Base-by-base conservation (phyloP, 208 protist genomes). In the Acanthamoeba royreba region DNA sequence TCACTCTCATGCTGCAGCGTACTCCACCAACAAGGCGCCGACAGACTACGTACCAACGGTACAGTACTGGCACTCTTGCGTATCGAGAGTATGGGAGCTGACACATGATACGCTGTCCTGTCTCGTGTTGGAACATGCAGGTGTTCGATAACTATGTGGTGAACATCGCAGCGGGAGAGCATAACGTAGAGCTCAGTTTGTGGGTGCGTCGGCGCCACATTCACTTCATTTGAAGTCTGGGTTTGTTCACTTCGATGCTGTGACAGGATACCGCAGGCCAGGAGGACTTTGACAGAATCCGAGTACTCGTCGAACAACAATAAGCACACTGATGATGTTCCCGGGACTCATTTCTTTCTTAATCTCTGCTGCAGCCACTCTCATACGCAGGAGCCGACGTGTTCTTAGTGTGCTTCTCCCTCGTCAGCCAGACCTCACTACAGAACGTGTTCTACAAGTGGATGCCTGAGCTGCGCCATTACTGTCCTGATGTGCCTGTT, bases 281-380 rank as follows among this genome's bases (percentile, higher is more conserved):
- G 74, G 98, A 98, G 93, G 97, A 98, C 92, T 98, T 98, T 92
- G 98, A 98, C 77, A 96, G 97, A 8, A 95, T 99, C 8, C 98
- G 98, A n/a, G n/a, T n/a, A n/a, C n/a, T n/a, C n/a, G n/a, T n/a
- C n/a, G n/a, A n/a, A n/a, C n/a, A n/a, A n/a, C n/a, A n/a, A n/a
- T n/a, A n/a, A n/a, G n/a, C n/a, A n/a, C n/a, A n/a, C n/a, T n/a
- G n/a, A n/a, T n/a, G n/a, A n/a, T n/a, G n/a, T n/a, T n/a, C n/a
- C n/a, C n/a, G n/a, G n/a, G n/a, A n/a, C n/a, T n/a, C n/a, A n/a
- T n/a, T n/a, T n/a, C n/a, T n/a, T n/a, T n/a, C n/a, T n/a, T n/a
- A n/a, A n/a, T n/a, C n/a, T n/a, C n/a, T n/a, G n/a, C n/a, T n/a
- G n/a, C n/a, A n/a, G 49, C 98, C 98, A 31, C 95, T 99, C 1